phyloP scores from a whole-genome alignment of 2,329 filamentous ascomycete species.

The Xylaria sp. region DNA sequence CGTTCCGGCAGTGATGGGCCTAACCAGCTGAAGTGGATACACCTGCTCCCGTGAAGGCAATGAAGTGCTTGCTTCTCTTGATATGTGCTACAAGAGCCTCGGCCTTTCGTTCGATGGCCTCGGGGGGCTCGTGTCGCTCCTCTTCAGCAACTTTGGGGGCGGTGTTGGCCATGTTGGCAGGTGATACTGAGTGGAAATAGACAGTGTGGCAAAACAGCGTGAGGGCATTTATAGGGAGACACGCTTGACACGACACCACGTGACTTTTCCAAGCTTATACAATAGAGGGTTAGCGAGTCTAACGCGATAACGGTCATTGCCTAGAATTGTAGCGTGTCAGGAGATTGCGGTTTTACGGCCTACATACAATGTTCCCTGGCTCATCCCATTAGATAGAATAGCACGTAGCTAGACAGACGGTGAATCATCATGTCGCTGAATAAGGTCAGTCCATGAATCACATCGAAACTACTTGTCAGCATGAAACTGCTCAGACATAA shows the following conservation, averaged over 20 bases:
- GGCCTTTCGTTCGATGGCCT: slow-evolving; percentile 42
- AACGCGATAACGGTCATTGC: too few relatives aligned
- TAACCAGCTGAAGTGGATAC: slow-evolving; percentile 50
- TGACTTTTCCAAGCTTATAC: not conserved
- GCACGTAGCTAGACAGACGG: too few relatives aligned
- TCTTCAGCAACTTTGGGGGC: slow-evolving; percentile 27
- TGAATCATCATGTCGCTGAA: too few relatives aligned
- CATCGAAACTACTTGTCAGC: too few relatives aligned
- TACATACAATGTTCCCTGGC: too few relatives aligned
- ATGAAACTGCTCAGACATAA: too few relatives aligned
- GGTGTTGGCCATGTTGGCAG: slow-evolving; percentile 21
- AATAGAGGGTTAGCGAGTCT: too few relatives aligned
- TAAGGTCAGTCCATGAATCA: too few relatives aligned
- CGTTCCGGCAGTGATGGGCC: not conserved
- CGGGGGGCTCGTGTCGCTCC: slow-evolving; percentile 32
- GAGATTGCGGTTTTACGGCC: too few relatives aligned
- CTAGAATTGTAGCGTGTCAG: too few relatives aligned
- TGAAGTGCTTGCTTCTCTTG: slow-evolving; percentile 47
- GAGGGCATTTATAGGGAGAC: not conserved
- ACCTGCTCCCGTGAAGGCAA: slow-evolving; percentile 51
- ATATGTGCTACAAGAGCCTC: slow-evolving; percentile 42
- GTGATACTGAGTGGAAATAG: not conserved
- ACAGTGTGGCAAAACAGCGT: not conserved
- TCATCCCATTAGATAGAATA: too few relatives aligned
- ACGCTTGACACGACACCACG: not conserved